phyloP scores from a whole-genome alignment of 805 yeast genomes.

The Yarrowia divulgata region DNA sequence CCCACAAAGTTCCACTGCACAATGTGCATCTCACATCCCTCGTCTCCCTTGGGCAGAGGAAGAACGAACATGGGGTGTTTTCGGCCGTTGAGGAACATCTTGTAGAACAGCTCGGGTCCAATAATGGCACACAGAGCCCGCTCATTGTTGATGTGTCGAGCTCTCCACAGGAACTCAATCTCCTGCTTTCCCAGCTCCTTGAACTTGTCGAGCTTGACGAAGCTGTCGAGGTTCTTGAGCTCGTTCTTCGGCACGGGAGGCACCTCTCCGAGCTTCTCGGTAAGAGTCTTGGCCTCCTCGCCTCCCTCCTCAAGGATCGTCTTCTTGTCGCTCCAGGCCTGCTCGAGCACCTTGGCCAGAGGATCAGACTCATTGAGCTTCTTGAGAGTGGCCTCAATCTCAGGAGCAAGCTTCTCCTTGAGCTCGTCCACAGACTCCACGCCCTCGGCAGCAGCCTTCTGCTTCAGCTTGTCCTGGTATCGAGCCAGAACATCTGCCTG shows the following conservation, averaged over 20 bases:
- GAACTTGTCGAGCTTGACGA: slow-evolving; percentile 72
- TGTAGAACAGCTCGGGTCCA: slow-evolving; percentile 64
- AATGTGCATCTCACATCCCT: slow-evolving; percentile 77
- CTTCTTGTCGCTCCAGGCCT: slow-evolving; percentile 17
- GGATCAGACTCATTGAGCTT: slow-evolving; percentile 73
- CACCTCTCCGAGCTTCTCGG: slow-evolving; percentile 46
- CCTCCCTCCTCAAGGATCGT: slow-evolving; percentile 28
- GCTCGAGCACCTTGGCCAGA: slow-evolving; percentile 22
- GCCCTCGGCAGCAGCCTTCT: slow-evolving; percentile 54
- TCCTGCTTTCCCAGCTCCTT: slow-evolving; percentile 63
- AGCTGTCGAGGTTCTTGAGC: slow-evolving; percentile 74
- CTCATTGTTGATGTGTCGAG: slow-evolving; percentile 72
- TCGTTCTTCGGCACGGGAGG: slow-evolving; percentile 52
- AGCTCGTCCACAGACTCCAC: slow-evolving; percentile 63
- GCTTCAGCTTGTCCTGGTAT: slow-evolving; percentile 55
- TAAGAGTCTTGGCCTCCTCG: slow-evolving; percentile 46
- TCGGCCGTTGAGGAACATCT: slow-evolving; percentile 69
- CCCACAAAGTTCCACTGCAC: slow-evolving; percentile 94
- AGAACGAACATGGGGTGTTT: slow-evolving; percentile 83
- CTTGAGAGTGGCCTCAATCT: slow-evolving; percentile 62
- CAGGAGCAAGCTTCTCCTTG: slow-evolving; percentile 65
- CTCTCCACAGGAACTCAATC: slow-evolving; percentile 85
- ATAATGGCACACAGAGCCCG: slow-evolving; percentile 71
- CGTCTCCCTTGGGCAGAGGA: slow-evolving; percentile 72
- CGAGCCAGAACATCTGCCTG: slow-evolving; percentile 50